phyloP scores from a whole-genome alignment of 1,284 basidiomycete genomes.

The Cryptococcus sp. region DNA sequence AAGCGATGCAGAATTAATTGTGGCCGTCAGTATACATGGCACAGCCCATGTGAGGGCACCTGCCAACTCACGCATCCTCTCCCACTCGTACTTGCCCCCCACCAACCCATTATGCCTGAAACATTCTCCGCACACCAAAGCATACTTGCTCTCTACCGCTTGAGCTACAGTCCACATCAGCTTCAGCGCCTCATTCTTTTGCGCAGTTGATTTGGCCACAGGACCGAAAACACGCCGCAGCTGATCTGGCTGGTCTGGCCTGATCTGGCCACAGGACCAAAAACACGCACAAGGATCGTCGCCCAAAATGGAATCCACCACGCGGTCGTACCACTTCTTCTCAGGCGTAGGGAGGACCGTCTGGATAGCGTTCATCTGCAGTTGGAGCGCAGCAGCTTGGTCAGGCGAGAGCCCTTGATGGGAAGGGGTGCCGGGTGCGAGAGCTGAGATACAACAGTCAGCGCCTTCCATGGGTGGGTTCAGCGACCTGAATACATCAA shows the following conservation, averaged over 20 bases:
- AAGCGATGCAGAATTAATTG: no score
- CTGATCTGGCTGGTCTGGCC: not conserved
- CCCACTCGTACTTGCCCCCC: conserved; percentile 75
- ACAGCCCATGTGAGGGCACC: not conserved
- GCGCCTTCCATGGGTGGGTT: not conserved
- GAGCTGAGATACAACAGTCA: not conserved
- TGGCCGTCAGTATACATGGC: conserved; percentile 2
- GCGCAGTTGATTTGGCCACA: no score
- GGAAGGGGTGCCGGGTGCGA: conserved; percentile 20
- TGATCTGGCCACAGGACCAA: not conserved
- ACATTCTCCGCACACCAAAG: conserved; percentile 89
- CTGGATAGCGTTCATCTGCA: conserved; percentile 44
- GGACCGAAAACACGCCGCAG: no score
- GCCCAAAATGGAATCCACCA: conserved; percentile 80
- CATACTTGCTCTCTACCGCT: conserved; percentile 63
- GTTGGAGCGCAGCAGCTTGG: conserved; percentile 42
- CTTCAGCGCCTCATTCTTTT: no score
- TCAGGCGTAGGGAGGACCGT: conserved; percentile 57
- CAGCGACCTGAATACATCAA: no score
- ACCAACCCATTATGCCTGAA: conserved; percentile 93
- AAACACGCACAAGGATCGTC: conserved; percentile 64
- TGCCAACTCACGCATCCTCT: conserved; percentile 79
- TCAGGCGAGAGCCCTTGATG: conserved; percentile 41
- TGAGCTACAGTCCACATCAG: conserved; percentile 33
- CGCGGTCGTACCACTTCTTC: conserved; percentile 82